Evolutionary conservation across 2,329 filamentous ascomycete genomes (phyloP), one percentile per base, ranked within the genome.

Genomic region (Epichloe gansuensis): DNA sequence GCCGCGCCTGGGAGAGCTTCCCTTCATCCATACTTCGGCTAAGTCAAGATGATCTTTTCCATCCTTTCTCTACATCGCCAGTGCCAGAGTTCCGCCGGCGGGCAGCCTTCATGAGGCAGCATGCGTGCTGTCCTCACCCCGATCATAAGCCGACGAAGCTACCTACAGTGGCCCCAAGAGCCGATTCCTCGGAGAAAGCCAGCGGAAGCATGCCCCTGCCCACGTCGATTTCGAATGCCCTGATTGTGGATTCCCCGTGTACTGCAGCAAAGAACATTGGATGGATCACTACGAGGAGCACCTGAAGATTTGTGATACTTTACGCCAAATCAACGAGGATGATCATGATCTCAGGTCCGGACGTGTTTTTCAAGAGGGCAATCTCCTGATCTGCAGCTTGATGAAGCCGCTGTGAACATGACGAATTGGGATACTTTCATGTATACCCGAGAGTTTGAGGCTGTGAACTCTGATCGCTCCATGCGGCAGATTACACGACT

Each of bases 381-480:
- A 91, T 56, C 95, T 95, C 64, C 93, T 0, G 88, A 86, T 13
- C 77, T 84, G 52, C 91, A 96, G 71, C 83, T 96, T 66, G 91
- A 96, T 58, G 91, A 96, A 67, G 88, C 90, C 37, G 77, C 93
- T 59, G 82, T 96, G 59, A 98, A 98, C 70, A 91, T 98, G 86
- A 95, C 86, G 44, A 98, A 94, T 68, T 98, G 93, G 93, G 93
- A 98, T 68, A 97, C 93, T 0, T 88, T 94, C 61, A 75, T 98
- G 64, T 98, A 95, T 66, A 94, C 90, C 3, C 79, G 93, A 62
- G 86, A 95, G 62, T 97, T 93, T 62, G 80, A 85, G 59, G 94
- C 94, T 5, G 83, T 98, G 64, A 90, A 98, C 66, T 83, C 90
- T 56, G 91, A 95, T 65, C 81, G 91, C 54, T 85, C 83, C 62